These are phyloP conservation scores for Vaccinium myrtillus DNA, from an alignment of 148 eudicot species.

Conservation along the genomic window DNA sequence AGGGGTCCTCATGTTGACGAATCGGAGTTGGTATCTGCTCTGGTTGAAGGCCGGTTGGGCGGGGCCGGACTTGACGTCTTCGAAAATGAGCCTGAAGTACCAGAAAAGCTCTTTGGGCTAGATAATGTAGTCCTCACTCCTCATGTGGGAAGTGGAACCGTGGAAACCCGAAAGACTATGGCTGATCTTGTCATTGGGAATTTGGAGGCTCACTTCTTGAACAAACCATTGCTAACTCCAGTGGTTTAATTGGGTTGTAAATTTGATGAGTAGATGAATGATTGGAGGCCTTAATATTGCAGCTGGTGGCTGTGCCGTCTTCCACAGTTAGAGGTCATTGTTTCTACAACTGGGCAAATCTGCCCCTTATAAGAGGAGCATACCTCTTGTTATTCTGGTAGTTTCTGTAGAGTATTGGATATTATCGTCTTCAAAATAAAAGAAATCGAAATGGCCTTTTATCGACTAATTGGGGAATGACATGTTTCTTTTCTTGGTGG, in stretches of 20 bases:
- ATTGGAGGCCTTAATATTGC: background rate
- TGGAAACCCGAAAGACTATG: conserved; percentile 70
- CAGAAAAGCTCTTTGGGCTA: conserved; percentile 66
- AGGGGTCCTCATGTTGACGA: conserved; percentile 89
- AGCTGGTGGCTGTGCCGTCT: background rate
- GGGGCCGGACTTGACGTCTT: conserved; percentile 89
- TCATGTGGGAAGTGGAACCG: conserved; percentile 77
- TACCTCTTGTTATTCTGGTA: background rate
- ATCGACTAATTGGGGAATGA: background rate
- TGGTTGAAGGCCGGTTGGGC: conserved; percentile 77
- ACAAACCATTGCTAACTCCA: conserved; percentile 66
- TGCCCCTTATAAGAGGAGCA: background rate
- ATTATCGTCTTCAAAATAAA: background rate
- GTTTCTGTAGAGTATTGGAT: background rate
- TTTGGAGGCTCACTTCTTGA: conserved; percentile 79
- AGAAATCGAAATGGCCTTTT: background rate
- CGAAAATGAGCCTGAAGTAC: conserved; percentile 77
- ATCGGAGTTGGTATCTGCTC: conserved; percentile 69
- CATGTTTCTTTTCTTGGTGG: background rate
- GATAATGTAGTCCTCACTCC: conserved; percentile 75
- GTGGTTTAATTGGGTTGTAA: conserved; percentile 48
- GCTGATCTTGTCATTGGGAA: conserved; percentile 82
- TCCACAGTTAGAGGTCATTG: background rate
- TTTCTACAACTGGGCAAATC: conserved; percentile 2
- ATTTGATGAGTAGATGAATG: background rate